A percentile compares a stretch with the other conserved stretches of the same genome.
Conservation (phyloP, 2,329 filamentous ascomycete genomes). For the Chrysoporthe cubensis region DNA sequence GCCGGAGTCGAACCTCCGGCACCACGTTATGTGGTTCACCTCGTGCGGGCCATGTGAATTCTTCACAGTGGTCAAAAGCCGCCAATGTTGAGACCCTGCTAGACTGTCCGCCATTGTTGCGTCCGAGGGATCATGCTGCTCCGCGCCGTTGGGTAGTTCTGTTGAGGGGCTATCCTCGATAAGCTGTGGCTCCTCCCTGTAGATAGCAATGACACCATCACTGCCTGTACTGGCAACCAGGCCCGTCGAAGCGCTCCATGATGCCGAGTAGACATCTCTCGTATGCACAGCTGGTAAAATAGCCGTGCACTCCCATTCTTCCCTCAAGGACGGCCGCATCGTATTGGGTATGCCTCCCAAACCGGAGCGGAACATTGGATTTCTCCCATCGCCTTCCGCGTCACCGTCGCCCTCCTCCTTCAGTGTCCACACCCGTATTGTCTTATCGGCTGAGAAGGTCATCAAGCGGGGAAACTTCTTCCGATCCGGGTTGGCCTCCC, state of each 20-base stretch:
- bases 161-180: not conserved
- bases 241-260: slow-evolving; percentile 80
- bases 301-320: slow-evolving; percentile 81
- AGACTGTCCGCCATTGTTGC: not conserved
- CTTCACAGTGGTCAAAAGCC: slow-evolving; percentile 67
- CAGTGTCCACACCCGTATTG: slow-evolving; percentile 78
- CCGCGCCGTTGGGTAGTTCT: not conserved
- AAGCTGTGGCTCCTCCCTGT: slow-evolving; percentile 59
- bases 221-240: slow-evolving; percentile 86
- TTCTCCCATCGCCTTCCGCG: slow-evolving; percentile 34
- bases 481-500: slow-evolving; percentile 54
- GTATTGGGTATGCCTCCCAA: slow-evolving; percentile 81
- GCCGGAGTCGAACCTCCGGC: slow-evolving; percentile 72
- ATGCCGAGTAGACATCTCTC: slow-evolving; percentile 79
- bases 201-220: slow-evolving; percentile 81
- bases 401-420: slow-evolving; percentile 56
- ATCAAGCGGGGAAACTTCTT: slow-evolving; percentile 65
- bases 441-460: slow-evolving; percentile 84
- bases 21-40: slow-evolving; percentile 91
- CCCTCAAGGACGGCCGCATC: slow-evolving; percentile 76
- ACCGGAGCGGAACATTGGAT: slow-evolving; percentile 40
- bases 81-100: slow-evolving; percentile 63
- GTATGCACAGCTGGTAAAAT: slow-evolving; percentile 77
- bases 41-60: slow-evolving; percentile 91
- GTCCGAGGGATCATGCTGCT: not conserved